Base-by-base conservation (phyloP, 176 grass and related monocot species). In the Leersia perrieri region DNA sequence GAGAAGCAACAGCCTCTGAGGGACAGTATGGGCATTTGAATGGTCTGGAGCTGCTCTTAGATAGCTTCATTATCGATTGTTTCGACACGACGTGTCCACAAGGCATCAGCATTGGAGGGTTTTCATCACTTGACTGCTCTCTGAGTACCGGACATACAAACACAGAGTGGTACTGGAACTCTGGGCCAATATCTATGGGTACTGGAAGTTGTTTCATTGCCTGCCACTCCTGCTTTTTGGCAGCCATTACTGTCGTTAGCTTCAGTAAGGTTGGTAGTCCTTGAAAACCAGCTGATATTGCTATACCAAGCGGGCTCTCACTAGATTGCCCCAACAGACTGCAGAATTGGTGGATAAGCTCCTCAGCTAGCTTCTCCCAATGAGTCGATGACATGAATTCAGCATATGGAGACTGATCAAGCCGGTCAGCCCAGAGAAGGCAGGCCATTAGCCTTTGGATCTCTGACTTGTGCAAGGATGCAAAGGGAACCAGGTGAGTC, bases 21-120 rank as follows among this genome's bases (percentile, higher is more conserved):
- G 92, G 92, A 27, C 96, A 99, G 85, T 95, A 99, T 27, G 92
- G 96, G 63, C 96, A 99, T 58, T 95, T 95, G 41, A 99, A 99
- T 32, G 86, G 78, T 51, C 96, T 83, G 22, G 92, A 93, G 68
- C 92, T 99, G 69, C 83, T 93, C 76, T 95, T 95, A 0, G 92
- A 95, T n/a, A 99, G 79, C 72, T 95, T 95, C 75, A 82, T 81
- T 68, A 99, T 82, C 0, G 90, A 95, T 39, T 99, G 92, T 84
- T 92, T 93, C 3, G 92, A 95, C 44, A 99, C 82, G 0, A 93
- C 92, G 0, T 99, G 96, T 9, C 92, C 96, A 2, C 96, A 98
- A 1, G 96, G 96, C 92, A 99, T 95, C 79, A 94, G 73, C 92
- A 99, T 95, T 0, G 96, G 92, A 7, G 96, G 96, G 75, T 99